phyloP scores from a whole-genome alignment of 371 early-diverging fungal species.

The Syncephalastrum racemosum region DNA sequence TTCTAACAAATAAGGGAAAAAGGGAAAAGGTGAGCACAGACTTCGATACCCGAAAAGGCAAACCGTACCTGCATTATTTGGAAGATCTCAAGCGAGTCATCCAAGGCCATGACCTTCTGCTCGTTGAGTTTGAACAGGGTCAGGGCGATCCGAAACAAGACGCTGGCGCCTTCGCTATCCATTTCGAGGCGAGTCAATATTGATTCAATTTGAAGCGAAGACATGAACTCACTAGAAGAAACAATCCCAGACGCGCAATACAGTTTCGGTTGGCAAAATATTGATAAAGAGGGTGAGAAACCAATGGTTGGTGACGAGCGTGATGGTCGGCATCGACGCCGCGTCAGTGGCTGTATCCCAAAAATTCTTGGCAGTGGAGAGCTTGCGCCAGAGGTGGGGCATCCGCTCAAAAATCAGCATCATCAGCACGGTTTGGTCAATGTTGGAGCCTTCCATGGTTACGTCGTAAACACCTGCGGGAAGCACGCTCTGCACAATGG shows the following conservation, averaged over 20 bases:
- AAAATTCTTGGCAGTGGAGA: slow-evolving; percentile 50
- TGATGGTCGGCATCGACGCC: slow-evolving; percentile 66
- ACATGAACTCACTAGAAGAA: slow-evolving; percentile 62
- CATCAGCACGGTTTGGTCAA: slow-evolving; percentile 81
- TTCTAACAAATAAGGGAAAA: slow-evolving; percentile 33
- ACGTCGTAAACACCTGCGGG: slow-evolving; percentile 80
- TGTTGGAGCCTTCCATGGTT: slow-evolving; percentile 78
- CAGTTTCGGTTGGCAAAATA: slow-evolving; percentile 67
- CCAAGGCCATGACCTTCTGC: slow-evolving; percentile 46
- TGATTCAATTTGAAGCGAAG: not conserved
- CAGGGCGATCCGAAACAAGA: slow-evolving; percentile 70
- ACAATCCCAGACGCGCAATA: slow-evolving; percentile 79
- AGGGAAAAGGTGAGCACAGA: not conserved
- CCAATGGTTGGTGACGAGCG: slow-evolving; percentile 79
- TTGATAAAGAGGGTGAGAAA: slow-evolving; percentile 76
- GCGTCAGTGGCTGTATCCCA: slow-evolving; percentile 45
- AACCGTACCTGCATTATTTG: slow-evolving; percentile 50
- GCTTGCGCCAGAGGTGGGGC: slow-evolving; percentile 54
- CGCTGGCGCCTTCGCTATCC: slow-evolving; percentile 68
- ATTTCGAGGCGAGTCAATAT: not conserved
- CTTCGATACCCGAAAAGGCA: not conserved
- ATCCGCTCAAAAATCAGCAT: slow-evolving; percentile 55
- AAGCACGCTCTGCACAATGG: slow-evolving; percentile 68
- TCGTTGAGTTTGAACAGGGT: slow-evolving; percentile 70
- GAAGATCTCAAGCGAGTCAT: slow-evolving; percentile 64